Conservation (phyloP, 176 grass and related monocot genomes). For the Phyllostachys edulis region DNA sequence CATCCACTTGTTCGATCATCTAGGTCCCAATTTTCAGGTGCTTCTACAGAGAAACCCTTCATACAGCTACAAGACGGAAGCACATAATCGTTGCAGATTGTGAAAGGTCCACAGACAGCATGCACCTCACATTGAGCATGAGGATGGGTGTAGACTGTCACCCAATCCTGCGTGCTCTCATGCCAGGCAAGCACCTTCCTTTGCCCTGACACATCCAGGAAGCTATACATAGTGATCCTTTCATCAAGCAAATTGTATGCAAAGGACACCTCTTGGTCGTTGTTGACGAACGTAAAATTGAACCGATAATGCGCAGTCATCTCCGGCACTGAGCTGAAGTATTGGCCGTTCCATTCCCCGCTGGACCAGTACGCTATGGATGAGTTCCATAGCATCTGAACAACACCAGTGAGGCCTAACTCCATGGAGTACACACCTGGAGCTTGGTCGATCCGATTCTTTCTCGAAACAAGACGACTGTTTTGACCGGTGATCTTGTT, state of each 20-base stretch:
- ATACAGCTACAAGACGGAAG: conserved; percentile 32
- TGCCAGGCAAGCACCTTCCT: conserved; percentile 12
- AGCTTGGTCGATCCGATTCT: no score
- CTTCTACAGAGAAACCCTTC: conserved; percentile 20
- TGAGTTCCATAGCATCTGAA: no score
- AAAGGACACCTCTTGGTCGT: no score
- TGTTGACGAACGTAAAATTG: no score
- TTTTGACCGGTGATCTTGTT: no score
- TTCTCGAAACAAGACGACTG: no score
- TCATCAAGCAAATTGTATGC: not conserved
- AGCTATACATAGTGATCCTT: conserved; percentile 6
- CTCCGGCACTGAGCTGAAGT: no score
- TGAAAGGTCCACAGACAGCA: conserved; percentile 46
- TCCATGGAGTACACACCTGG: no score
- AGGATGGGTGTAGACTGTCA: conserved; percentile 17
- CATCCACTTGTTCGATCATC: conserved; percentile 38
- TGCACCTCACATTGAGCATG: conserved; percentile 34
- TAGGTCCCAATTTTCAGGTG: conserved; percentile 25
- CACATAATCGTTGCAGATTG: conserved; percentile 28
- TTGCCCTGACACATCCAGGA: conserved; percentile 36
- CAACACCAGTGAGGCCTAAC: no score
- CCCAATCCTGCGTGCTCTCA: conserved; percentile 11
- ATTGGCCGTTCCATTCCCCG: no score
- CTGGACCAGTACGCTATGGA: no score
- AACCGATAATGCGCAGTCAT: no score